Base-by-base conservation (phyloP, 2,329 filamentous ascomycete genomes). In the Ramichloridium luteum region DNA sequence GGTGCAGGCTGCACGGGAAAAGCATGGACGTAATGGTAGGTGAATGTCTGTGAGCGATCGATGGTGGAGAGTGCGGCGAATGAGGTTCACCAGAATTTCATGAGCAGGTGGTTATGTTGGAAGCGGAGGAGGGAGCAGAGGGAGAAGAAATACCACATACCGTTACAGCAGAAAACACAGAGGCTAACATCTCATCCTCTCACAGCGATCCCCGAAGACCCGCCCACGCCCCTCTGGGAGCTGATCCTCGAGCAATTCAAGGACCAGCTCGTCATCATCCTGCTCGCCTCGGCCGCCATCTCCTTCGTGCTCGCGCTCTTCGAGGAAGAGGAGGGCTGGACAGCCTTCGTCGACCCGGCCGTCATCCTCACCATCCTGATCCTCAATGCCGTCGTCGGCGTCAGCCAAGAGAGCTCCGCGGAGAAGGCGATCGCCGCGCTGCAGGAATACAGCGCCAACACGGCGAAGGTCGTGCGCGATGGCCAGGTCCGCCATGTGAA, bases 191-290 rank as follows among this genome's bases (percentile, higher is more conserved):
- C 43, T 51, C 27, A 51, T 37, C 30, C 6, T 16, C 20, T 9
- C 2, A 26, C 41, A 82, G 77, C 77, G 35, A 67, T 83, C 34
- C 71, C 74, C 27, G 90, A 98, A 64, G 90, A 98, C 44, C 90
- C 90, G 32, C 85, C 90, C 3, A 98, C 90, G 17, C 90, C 90
- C 23, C 58, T 98, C 28, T 98, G 88, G 90, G 74, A 96, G 61
- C 77, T 98, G 41, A 83, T 98, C 34, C 71, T 98, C 37, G 90
- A 98, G 62, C 90, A 98, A 59, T 98, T 98, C 71, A 94, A 98
- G 62, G 90, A 98, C 56, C 90, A 98, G 60, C 74, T 98, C 28
- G 90, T 98, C 46, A 72, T 98, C 32, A 98, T 98, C 48, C 70
- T 98, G 13, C 72, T 98, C 30, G 90, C 76, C 33, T 96, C 88